These are phyloP conservation scores for Pythium aristosporum DNA, from an alignment of 352 stramenopile genomes.

Conservation along the genomic window DNA sequence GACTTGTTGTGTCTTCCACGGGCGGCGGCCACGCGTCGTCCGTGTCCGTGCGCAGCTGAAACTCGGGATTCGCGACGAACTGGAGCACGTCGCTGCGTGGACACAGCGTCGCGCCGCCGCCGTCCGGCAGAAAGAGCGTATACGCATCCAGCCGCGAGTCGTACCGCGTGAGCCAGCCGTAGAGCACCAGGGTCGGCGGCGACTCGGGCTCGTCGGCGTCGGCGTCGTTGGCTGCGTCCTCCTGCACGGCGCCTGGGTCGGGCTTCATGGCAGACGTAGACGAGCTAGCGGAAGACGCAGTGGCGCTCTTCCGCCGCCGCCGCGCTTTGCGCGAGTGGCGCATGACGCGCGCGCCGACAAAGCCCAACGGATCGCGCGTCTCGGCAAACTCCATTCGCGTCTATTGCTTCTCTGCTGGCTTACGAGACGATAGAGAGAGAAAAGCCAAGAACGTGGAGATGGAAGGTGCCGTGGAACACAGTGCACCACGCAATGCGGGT, in stretches of 20 bases:
- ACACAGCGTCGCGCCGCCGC: constrained; percentile 30
- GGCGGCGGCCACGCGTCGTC: constrained; percentile 49
- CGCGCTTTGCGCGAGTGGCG: constrained; percentile 20
- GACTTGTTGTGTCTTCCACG: constrained; percentile 44
- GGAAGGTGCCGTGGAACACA: too few species aligned
- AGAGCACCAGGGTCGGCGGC: constrained; percentile 22
- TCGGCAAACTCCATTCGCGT: constrained; percentile 27
- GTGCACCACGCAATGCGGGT: background rate
- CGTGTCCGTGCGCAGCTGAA: constrained; percentile 47
- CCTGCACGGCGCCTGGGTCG: constrained; percentile 10
- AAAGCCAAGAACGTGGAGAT: background rate
- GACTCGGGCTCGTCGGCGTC: constrained; percentile 4
- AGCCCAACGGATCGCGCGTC: constrained; percentile 61
- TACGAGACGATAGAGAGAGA: background rate
- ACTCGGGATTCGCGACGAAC: constrained; percentile 51
- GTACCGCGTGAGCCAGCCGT: constrained; percentile 75
- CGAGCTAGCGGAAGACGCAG: background rate
- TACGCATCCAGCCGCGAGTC: constrained; percentile 61
- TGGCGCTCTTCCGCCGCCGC: constrained; percentile 5
- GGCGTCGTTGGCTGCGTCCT: background rate
- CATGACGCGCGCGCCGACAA: constrained; percentile 63
- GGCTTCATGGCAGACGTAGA: constrained; percentile 8
- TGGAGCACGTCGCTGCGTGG: constrained; percentile 62
- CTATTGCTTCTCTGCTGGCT: too few species aligned
- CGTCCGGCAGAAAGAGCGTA: constrained; percentile 56